Base-by-base conservation (phyloP, 2,329 filamentous ascomycete genomes). In the Pseudocercospora musae region DNA sequence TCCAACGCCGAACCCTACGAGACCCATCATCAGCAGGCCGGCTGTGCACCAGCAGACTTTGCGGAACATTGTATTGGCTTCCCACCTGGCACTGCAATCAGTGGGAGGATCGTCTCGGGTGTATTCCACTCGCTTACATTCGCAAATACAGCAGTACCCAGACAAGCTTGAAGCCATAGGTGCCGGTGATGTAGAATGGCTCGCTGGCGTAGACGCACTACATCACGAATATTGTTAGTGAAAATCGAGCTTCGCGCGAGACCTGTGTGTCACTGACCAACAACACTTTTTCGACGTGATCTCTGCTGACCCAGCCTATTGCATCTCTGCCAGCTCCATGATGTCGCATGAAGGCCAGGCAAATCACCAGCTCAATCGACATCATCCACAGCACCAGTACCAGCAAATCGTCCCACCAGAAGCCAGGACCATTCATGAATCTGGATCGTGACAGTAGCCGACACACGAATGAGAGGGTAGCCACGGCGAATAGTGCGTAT, bases 391-490 rank as follows among this genome's bases (percentile, higher is more conserved):
- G 10, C 23, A 48, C 55, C 13, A 63, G 10, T 4, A 59, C 53
- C 25, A 53, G 9, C 54, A 58, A 65, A 40, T 65, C 63, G 21
- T 65, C 63, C 57, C 58, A 65, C 63, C 63, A 65, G 20, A 56
- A 65, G 27, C 60, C 63, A 46, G 60, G 63, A 11, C 63, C 63
- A 3, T 60, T 46, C 20, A 65, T 37, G 13, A 46, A 50, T 13
- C 27, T 49, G 1, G 62, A 61, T 13, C 62, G 56, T 9, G 62
- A 58, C 5, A 64, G 44, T 6, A 64, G 20, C 9, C 62, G 58
- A 29, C 46, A 56, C 11, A 50, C 48, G n/a, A 59, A 49, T n/a
- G 46, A 44, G 9, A 64, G 13, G 0, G 59, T 57, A 10, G 59
- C 59, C 11, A 62, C 18, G 1, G 40, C 50, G 40, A 62, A 62